phyloP scores from a whole-genome alignment of 352 stramenopile genomes.

The Phytopythium aichiense region DNA sequence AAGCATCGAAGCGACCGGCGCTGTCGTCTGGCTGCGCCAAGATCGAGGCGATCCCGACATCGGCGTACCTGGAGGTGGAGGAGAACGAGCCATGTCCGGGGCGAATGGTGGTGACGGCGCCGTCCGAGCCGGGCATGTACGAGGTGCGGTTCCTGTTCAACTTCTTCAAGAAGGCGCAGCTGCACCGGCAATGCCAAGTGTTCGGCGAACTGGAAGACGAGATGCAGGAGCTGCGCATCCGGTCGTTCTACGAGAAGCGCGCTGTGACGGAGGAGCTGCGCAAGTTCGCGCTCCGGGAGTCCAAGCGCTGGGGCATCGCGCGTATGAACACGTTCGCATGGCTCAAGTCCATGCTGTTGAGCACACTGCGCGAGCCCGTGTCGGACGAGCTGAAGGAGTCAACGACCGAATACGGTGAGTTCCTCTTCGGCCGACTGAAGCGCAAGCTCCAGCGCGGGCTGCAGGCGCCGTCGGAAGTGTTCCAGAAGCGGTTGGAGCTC shows the following conservation, averaged over 20 bases:
- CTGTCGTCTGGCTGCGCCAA: conserved; percentile 16
- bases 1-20: too few relatives aligned
- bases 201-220: conserved; percentile 58
- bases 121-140: conserved; percentile 48
- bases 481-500: conserved; percentile 30
- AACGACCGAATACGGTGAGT: conserved; percentile 32
- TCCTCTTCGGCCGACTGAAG: conserved; percentile 29
- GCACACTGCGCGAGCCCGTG: conserved; percentile 35
- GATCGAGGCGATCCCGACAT: conserved; percentile 51
- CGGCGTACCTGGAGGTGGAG: conserved; percentile 38
- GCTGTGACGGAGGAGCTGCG: conserved; percentile 38
- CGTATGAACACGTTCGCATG: conserved; percentile 45
- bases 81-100: conserved; percentile 34
- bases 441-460: conserved; percentile 32
- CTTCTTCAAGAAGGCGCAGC: conserved; percentile 51
- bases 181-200: conserved; percentile 56
- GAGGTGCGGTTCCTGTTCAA: conserved; percentile 66
- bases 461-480: conserved; percentile 21
- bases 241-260: conserved; percentile 48
- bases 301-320: conserved; percentile 28
- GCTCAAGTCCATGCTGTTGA: conserved; percentile 49
- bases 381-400: conserved; percentile 23
- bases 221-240: conserved; percentile 55
- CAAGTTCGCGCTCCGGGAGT: conserved; percentile 33
- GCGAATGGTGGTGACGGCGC: conserved; percentile 39